phyloP scores from a whole-genome alignment of 371 early-diverging fungal species.

The Parasitella parasitica region DNA sequence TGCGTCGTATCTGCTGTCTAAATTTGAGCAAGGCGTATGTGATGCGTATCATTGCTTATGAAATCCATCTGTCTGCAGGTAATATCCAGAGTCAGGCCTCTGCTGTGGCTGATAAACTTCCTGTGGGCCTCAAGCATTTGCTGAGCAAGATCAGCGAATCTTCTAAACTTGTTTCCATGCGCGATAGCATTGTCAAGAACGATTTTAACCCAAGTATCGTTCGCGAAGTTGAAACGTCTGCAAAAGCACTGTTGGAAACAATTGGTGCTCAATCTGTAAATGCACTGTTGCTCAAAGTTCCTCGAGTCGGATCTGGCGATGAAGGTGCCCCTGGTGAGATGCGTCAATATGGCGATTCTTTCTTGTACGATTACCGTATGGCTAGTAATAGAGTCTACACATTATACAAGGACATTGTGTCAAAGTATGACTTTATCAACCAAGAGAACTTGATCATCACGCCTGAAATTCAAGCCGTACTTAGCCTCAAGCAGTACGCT shows the following conservation, averaged over 20 bases:
- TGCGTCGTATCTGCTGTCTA: constrained; percentile 39
- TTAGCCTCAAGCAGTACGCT: constrained; percentile 18
- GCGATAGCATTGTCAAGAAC: constrained; percentile 30
- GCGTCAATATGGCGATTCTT: constrained; percentile 43
- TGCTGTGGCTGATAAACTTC: constrained; percentile 22
- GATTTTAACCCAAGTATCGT: constrained; percentile 21
- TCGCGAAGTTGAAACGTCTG: constrained; percentile 6
- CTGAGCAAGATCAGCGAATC: constrained; percentile 40
- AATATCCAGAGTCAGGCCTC: background rate
- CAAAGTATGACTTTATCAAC: constrained; percentile 5
- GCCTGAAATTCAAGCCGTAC: constrained; percentile 24
- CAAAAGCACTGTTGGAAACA: constrained; percentile 11
- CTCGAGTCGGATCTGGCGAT: constrained; percentile 27
- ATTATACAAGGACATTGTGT: constrained; percentile 11
- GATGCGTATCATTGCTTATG: constrained; percentile 40
- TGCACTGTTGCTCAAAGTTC: constrained; percentile 5
- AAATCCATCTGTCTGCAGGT: constrained; percentile 42
- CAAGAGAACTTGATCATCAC: constrained; percentile 17
- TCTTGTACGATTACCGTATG: constrained; percentile 36
- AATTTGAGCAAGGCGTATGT: constrained; percentile 41
- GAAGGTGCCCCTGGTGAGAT: constrained; percentile 28
- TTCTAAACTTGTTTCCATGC: constrained; percentile 25
- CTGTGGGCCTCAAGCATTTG: constrained; percentile 39
- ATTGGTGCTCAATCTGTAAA: constrained; percentile 9
- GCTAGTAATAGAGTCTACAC: constrained; percentile 27